These are phyloP conservation scores for Termitomyces titanicus DNA, from an alignment of 768 basidiomycete genomes.

Conservation along the genomic window DNA sequence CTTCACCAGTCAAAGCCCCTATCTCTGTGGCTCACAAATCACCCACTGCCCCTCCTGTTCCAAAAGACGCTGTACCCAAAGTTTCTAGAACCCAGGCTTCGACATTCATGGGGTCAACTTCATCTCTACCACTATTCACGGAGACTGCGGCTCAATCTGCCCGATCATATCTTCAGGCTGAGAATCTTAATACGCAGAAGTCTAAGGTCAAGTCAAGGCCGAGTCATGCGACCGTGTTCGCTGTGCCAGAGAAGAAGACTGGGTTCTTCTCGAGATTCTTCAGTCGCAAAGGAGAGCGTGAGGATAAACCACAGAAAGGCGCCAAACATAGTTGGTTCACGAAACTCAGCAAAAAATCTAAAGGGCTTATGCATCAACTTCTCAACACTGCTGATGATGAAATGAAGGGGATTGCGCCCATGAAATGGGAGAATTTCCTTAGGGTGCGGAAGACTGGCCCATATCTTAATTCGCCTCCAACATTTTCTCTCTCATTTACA, in stretches of 20 bases:
- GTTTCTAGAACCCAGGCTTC: constrained; percentile 20
- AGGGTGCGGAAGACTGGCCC: constrained; percentile 40
- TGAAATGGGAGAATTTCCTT: constrained; percentile 81
- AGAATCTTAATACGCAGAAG: constrained; percentile 46
- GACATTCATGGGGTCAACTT: constrained; percentile 20
- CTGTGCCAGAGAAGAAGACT: constrained; percentile 33
- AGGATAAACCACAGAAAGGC: constrained; percentile 36
- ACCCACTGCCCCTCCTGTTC: constrained; percentile 17
- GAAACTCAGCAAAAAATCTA: constrained; percentile 56
- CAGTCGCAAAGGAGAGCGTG: constrained; percentile 27
- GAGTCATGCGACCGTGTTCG: constrained; percentile 49
- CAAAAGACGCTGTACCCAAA: constrained; percentile 18
- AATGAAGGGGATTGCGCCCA: constrained; percentile 47
- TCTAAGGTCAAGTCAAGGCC: constrained; percentile 70
- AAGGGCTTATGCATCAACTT: constrained; percentile 60
- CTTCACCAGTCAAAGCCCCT: constrained; percentile 9
- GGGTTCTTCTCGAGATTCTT: constrained; percentile 51
- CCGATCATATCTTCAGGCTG: constrained; percentile 56
- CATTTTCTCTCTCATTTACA: constrained; percentile 20
- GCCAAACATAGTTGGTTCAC: constrained; percentile 54
- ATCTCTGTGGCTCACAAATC: constrained; percentile 3
- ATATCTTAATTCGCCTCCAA: not conserved
- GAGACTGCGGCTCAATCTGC: constrained; percentile 63
- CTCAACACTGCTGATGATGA: constrained; percentile 53
- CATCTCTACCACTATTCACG: constrained; percentile 35